A percentile compares a stretch with the other conserved stretches of the same genome.
These are phyloP conservation scores for Creolimax fragrantissima DNA, from an alignment of 78 protist genomes.

Conservation along the genomic window DNA sequence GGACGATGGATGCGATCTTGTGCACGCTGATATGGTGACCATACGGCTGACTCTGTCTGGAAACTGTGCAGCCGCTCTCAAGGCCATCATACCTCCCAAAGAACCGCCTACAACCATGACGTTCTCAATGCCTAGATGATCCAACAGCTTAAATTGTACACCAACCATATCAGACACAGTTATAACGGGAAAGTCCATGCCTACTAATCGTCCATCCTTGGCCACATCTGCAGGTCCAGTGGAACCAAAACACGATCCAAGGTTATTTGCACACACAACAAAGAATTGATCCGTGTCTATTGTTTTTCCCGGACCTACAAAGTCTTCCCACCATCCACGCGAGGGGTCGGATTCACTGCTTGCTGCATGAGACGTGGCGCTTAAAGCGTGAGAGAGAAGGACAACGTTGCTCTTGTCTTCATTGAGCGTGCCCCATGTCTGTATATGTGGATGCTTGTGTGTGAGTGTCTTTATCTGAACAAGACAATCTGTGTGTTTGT, in stretches of 20 bases:
- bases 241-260: constrained; percentile 37
- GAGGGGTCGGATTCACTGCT: background rate
- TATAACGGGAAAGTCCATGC: background rate
- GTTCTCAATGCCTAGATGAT: background rate
- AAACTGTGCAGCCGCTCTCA: background rate
- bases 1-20: background rate
- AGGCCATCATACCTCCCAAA: constrained; percentile 41
- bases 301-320: constrained; percentile 29
- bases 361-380: constrained; percentile 20
- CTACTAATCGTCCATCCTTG: background rate
- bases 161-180: constrained; percentile 23
- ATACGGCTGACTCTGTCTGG: constrained; percentile 11
- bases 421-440: constrained; percentile 30
- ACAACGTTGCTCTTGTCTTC: background rate
- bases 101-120: constrained; percentile 29
- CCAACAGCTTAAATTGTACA: background rate
- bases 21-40: constrained; percentile 19
- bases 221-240: constrained; percentile 16
- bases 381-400: constrained; percentile 7
- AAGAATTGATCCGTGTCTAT: constrained; percentile 35
- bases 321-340: constrained; percentile 37
- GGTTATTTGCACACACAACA: constrained; percentile 31
- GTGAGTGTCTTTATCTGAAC: too few species aligned
- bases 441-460: background rate
- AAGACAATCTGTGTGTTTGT: too few species aligned